A percentile compares a stretch with the other conserved stretches of the same genome.
phyloP scores from a whole-genome alignment of 2,329 filamentous ascomycete genomes.

The Leptographium wingfieldii region DNA sequence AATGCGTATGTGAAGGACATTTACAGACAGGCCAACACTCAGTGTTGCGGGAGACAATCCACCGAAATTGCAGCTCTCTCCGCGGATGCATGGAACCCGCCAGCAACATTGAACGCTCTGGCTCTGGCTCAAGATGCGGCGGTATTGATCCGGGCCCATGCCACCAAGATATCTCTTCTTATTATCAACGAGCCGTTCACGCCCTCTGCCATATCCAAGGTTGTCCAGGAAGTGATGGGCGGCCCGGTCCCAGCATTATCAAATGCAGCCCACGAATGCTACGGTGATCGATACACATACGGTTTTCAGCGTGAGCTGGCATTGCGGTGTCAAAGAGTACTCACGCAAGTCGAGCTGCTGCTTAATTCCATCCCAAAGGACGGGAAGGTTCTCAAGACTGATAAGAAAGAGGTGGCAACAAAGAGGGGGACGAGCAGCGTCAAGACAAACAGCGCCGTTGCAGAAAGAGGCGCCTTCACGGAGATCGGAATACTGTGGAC shows the following conservation, averaged over 20 bases:
- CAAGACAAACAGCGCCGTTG: conserved; percentile 16
- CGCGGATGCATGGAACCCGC: conserved; percentile 1
- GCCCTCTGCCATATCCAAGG: conserved; percentile 56
- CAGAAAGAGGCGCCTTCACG: conserved; percentile 41
- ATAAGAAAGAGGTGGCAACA: conserved; percentile 24
- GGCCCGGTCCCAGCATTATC: conserved; percentile 65
- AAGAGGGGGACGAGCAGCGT: not conserved
- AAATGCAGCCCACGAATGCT: conserved; percentile 55
- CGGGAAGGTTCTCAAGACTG: conserved; percentile 37
- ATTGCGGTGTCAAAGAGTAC: conserved; percentile 41
- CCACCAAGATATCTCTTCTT: conserved; percentile 77
- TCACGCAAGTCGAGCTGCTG: conserved; percentile 51
- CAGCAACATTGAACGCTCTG: conserved; percentile 39
- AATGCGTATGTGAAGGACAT: conserved; percentile 23
- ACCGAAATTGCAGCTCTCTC: not conserved
- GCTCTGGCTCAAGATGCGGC: conserved; percentile 59
- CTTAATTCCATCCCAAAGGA: conserved; percentile 47
- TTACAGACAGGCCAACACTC: conserved; percentile 15
- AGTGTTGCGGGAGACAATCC: not conserved
- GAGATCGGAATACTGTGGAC: conserved; percentile 74
- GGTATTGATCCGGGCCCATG: conserved; percentile 64
- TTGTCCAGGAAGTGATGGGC: conserved; percentile 59
- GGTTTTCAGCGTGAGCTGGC: conserved; percentile 32
- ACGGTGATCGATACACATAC: conserved; percentile 51
- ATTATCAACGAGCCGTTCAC: conserved; percentile 82